phyloP scores from a whole-genome alignment of 768 basidiomycete genomes.

The Boletus rufocinnamomeus region DNA sequence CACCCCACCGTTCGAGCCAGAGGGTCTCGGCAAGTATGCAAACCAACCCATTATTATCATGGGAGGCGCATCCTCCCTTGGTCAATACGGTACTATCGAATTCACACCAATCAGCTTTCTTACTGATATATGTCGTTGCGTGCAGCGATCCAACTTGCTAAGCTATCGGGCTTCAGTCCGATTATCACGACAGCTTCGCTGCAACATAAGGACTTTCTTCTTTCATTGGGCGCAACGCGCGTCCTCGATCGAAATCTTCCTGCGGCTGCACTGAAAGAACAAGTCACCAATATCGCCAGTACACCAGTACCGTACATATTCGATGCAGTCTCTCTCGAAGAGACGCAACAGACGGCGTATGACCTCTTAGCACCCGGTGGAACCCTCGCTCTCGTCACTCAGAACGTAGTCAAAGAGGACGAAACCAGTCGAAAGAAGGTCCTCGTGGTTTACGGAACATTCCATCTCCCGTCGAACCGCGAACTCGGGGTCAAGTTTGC shows the following conservation, averaged over 20 bases:
- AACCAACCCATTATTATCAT: conserved; percentile 36
- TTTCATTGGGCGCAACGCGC: conserved; percentile 39
- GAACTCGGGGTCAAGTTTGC: conserved; percentile 17
- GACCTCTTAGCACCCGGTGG: conserved; percentile 36
- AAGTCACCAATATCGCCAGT: background rate
- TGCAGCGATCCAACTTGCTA: conserved; percentile 36
- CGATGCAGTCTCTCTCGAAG: conserved; percentile 32
- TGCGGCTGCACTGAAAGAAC: conserved; percentile 10
- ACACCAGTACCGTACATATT: conserved; percentile 10
- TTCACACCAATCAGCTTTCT: background rate
- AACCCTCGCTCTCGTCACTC: conserved; percentile 20
- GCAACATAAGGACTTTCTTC: conserved; percentile 31
- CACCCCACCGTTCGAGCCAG: conserved; percentile 29
- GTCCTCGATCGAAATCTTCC: conserved; percentile 35
- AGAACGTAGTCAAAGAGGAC: background rate
- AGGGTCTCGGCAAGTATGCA: conserved; percentile 33
- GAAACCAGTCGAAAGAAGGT: conserved; percentile 2
- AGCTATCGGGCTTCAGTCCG: conserved; percentile 35
- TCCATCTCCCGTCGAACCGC: conserved; percentile 8
- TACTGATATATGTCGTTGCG: background rate
- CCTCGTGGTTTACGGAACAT: conserved; percentile 9
- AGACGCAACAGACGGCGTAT: conserved; percentile 35
- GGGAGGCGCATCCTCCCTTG: conserved; percentile 41
- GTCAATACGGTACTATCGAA: conserved; percentile 36
- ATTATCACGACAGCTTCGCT: conserved; percentile 41